Conservation (phyloP, 108 stramenopile genomes). For the Nitzschia putrida region DNA sequence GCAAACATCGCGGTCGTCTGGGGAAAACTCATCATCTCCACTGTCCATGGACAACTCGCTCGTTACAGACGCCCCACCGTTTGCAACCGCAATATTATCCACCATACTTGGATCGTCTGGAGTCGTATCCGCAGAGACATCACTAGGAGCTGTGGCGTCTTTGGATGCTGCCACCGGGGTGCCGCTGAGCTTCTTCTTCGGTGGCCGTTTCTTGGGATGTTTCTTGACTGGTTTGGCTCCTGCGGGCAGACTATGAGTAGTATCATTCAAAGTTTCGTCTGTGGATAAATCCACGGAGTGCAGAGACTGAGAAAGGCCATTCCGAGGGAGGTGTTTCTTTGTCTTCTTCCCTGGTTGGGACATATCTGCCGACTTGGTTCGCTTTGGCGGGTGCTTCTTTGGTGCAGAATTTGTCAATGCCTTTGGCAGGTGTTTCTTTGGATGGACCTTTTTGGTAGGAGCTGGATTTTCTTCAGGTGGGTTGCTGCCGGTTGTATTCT, state of each 20-base stretch:
- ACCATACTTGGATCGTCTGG: no score
- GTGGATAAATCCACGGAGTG: background rate
- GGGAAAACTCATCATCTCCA: background rate
- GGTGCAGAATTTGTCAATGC: background rate
- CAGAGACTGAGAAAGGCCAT: conserved; percentile 2
- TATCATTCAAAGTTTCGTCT: no score
- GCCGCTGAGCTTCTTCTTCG: background rate
- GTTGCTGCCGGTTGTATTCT: background rate
- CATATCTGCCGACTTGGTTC: no score
- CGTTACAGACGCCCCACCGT: no score
- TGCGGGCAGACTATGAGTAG: no score
- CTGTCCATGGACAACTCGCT: background rate
- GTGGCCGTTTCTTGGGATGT: background rate
- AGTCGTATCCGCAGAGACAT: no score
- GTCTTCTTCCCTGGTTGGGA: no score
- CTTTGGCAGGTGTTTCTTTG: background rate
- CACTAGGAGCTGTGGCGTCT: no score
- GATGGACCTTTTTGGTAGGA: background rate
- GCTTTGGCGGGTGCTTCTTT: no score
- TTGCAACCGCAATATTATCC: no score
- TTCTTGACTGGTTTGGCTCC: background rate
- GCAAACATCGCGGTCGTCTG: conserved; percentile 11
- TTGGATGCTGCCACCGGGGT: no score
- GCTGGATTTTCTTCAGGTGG: background rate
- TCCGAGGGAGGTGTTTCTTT: background rate